Evolutionary conservation across 164 flowering plant genomes (phyloP), one percentile per base, ranked within the genome.

Genomic region (Annona squamosa): DNA sequence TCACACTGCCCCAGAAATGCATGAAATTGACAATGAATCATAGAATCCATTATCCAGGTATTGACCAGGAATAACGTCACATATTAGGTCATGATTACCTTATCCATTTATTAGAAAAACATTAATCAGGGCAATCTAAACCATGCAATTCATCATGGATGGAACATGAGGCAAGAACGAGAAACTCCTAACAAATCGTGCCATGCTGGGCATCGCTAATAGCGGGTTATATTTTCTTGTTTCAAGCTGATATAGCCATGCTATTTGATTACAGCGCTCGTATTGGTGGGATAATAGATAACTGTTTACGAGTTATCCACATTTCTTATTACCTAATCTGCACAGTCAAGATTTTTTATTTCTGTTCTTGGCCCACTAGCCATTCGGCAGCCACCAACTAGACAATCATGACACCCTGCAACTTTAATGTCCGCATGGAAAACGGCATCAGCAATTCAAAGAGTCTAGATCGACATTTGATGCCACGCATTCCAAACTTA

Each of bases 1-100:
- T 73, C 79, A 71, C 97, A 86, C 98, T 93, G 79, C 65, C 48
- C 52, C 69, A 76, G 17, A 69, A 68, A 7, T 17, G 12, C 45
- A 69, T n/a, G 37, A 69, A 68, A 68, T 68, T 46, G 3, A 66
- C 6, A 2, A 43, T 41, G 5, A 43, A 4, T 26, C 37, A 26
- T 26, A 26, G 37, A 26, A 26, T 26, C 37, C 37, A 26, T 1
- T 26, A 26, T 63, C 5, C 41, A n/a, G 16, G 19, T 7, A n/a
- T 63, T 63, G 7, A 18, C 3, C 5, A 4, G 5, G 65, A n/a
- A 4, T 37, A 19, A 63, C 17, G 5, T n/a, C 5, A 63, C n/a
- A 63, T 19, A n/a, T 63, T 63, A 7, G 41, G 19, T 7, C 19
- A 19, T 5, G 10, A 63, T 7, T 13, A 70, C 5, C 16, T 46